Evolutionary conservation across 2,329 filamentous ascomycete species (phyloP).

Genomic region (Fusarium scirpi): DNA sequence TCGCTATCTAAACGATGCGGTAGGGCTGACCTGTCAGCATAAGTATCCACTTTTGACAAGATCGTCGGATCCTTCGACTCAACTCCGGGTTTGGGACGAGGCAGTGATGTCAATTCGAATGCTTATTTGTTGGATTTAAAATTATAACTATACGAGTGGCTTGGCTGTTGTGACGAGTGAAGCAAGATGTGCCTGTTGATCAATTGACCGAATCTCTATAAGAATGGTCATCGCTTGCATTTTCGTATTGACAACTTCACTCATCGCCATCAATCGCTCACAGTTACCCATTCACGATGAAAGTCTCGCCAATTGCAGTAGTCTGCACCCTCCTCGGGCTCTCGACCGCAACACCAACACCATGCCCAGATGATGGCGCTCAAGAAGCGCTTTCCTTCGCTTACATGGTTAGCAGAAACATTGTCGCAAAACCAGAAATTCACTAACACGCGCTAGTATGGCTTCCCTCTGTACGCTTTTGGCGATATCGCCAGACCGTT

Average conservation of each 20-base stretch:
- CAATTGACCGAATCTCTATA: background rate
- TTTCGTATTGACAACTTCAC: background rate
- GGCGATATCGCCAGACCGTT: background rate
- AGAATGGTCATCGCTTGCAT: background rate
- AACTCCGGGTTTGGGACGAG: background rate
- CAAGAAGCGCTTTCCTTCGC: background rate
- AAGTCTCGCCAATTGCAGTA: background rate
- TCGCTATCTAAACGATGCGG: slow-evolving; percentile 1
- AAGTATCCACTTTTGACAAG: background rate
- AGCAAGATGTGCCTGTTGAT: background rate
- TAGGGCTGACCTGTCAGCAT: background rate
- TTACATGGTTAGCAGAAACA: background rate
- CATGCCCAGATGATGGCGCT: background rate
- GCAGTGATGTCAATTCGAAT: background rate
- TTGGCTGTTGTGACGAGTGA: too few species aligned
- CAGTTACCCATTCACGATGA: background rate
- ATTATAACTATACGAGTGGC: background rate
- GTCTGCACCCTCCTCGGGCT: background rate
- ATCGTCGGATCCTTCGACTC: background rate
- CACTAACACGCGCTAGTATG: background rate
- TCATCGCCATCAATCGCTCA: background rate
- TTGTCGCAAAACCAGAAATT: too few species aligned
- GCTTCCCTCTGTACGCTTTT: background rate
- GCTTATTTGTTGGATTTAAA: background rate
- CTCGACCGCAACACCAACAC: background rate